Conservation (phyloP, 306 rosid genomes). For the Malus asiatica region DNA sequence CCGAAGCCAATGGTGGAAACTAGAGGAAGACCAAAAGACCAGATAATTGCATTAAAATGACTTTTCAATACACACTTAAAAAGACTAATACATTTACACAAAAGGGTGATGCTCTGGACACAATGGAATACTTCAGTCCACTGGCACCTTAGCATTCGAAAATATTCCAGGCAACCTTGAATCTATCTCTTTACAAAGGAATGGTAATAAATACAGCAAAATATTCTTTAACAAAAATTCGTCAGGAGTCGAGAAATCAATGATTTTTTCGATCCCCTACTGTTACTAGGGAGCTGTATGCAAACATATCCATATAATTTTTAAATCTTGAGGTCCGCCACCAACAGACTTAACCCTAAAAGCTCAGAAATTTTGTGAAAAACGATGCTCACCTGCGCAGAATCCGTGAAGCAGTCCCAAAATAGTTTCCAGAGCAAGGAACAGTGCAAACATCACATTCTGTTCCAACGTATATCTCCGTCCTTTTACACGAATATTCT, state of each 20-base stretch:
- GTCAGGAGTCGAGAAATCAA: constrained; percentile 6
- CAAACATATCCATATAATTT: background rate
- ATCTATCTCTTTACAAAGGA: constrained; percentile 22
- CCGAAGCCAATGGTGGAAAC: background rate
- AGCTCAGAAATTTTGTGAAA: background rate
- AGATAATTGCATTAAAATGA: background rate
- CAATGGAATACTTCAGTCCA: background rate
- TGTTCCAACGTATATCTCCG: background rate
- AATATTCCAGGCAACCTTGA: background rate
- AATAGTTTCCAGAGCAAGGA: constrained; percentile 10
- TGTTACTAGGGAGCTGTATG: constrained; percentile 1
- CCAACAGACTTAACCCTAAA: background rate
- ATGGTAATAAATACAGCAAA: constrained; percentile 16
- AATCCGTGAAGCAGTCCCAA: constrained; percentile 17
- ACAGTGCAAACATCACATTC: constrained; percentile 6
- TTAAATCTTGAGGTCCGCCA: background rate
- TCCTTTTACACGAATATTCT: constrained; percentile 8
- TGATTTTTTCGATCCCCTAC: background rate
- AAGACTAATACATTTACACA: constrained; percentile 15
- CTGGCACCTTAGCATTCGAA: constrained; percentile 1
- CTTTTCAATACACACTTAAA: background rate
- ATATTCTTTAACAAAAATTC: background rate
- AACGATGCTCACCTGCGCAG: background rate
- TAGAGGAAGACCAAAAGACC: background rate
- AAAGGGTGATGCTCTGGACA: constrained; percentile 4